phyloP scores from a whole-genome alignment of 2,329 filamentous ascomycete species.

The Cladobotryum protrusum region DNA sequence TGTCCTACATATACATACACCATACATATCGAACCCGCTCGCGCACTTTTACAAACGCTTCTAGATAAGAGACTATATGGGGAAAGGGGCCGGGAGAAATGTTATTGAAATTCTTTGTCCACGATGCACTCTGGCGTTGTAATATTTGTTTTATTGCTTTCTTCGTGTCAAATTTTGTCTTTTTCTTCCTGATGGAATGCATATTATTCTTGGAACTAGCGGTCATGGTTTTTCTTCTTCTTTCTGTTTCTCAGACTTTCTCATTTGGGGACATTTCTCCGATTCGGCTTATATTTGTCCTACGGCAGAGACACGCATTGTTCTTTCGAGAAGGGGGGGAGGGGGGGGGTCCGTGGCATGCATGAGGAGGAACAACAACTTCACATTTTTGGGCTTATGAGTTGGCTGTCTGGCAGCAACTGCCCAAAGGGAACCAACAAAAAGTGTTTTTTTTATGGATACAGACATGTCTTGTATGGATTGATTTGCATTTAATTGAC shows the following conservation, averaged over 20 bases:
- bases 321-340: background rate
- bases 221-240: too few species aligned
- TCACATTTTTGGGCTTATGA: background rate
- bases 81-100: background rate
- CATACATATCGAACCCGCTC: background rate
- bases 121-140: too few species aligned
- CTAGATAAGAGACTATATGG: background rate
- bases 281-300: background rate
- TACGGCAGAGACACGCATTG: background rate
- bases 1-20: background rate
- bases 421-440: too few species aligned
- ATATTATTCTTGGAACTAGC: too few species aligned
- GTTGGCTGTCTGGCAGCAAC: too few species aligned
- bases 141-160: background rate
- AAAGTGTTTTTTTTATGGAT: too few species aligned
- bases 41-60: background rate
- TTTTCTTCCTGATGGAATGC: too few species aligned
- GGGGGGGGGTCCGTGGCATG: background rate
- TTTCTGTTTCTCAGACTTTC: too few species aligned
- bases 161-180: too few species aligned
- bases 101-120: background rate
- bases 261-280: too few species aligned
- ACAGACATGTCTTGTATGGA: too few species aligned
- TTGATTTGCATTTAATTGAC: too few species aligned
- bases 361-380: background rate